phyloP scores from a whole-genome alignment of 179 eudicot species.

The Beta macrorhiza region DNA sequence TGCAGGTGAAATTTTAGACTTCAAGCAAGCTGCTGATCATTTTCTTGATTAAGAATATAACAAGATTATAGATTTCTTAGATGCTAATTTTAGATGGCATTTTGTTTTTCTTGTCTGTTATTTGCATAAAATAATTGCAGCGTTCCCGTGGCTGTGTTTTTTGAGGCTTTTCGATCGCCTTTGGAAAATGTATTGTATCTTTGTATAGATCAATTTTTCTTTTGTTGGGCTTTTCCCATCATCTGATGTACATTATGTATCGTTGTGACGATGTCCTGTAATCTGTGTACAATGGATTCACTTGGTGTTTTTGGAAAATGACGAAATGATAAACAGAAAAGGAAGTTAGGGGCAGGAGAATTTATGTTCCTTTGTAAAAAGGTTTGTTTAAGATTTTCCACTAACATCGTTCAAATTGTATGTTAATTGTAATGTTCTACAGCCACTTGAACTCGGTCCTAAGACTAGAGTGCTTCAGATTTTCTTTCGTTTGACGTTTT shows the following conservation, averaged over 20 bases:
- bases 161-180: conserved; percentile 31
- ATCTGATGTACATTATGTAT: conserved; percentile 45
- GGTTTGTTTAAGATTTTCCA: no score
- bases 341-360: background rate
- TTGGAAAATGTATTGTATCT: conserved; percentile 35
- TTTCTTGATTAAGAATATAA: conserved; percentile 29
- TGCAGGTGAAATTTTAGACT: conserved; percentile 41
- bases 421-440: no score
- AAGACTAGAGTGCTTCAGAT: no score
- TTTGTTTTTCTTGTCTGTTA: conserved; percentile 5
- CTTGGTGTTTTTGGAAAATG: conserved; percentile 13
- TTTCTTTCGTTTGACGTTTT: no score
- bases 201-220: conserved; percentile 35
- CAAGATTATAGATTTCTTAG: conserved; percentile 19
- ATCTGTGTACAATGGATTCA: conserved; percentile 22
- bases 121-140: conserved; percentile 28
- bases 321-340: conserved; percentile 13
- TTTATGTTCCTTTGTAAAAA: no score
- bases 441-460: no score
- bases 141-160: conserved; percentile 30
- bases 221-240: conserved; percentile 4
- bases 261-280: conserved; percentile 20
- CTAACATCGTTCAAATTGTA: no score
- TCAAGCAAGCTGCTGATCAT: conserved; percentile 31
- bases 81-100: conserved; percentile 40